These are phyloP conservation scores for Brasenia schreberi DNA, from an alignment of 164 flowering plant species.

Conservation along the genomic window DNA sequence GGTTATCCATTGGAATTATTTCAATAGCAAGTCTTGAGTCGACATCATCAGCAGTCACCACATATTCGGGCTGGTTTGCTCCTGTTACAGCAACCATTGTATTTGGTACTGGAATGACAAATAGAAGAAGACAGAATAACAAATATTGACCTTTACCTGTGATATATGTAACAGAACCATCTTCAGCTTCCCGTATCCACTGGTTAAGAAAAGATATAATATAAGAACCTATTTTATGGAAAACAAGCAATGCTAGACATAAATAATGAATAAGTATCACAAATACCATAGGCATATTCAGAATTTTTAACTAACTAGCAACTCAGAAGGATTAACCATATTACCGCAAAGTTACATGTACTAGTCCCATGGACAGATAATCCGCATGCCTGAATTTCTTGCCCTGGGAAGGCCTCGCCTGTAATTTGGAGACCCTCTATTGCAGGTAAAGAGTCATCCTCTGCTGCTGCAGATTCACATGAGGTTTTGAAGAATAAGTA, in stretches of 20 bases:
- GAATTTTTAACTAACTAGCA: no score
- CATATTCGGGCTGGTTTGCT: slow-evolving; percentile 87
- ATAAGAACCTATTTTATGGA: not conserved
- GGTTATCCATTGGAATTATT: slow-evolving; percentile 90
- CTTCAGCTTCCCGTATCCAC: slow-evolving; percentile 94
- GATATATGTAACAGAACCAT: slow-evolving; percentile 86
- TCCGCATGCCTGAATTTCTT: slow-evolving; percentile 77
- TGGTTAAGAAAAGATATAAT: slow-evolving; percentile 16
- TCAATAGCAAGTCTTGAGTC: slow-evolving; percentile 82
- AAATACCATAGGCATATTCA: not conserved
- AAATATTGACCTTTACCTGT: slow-evolving; percentile 38
- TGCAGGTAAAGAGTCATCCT: slow-evolving; percentile 88
- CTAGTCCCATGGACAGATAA: slow-evolving; percentile 92
- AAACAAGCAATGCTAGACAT: not conserved
- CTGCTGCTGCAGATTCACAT: slow-evolving; percentile 48
- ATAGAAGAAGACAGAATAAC: not conserved
- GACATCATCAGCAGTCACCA: slow-evolving; percentile 95
- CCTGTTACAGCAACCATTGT: slow-evolving; percentile 27
- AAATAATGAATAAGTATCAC: not conserved
- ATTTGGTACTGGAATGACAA: not conserved
- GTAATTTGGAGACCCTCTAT: slow-evolving; percentile 83
- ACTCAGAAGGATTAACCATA: not conserved
- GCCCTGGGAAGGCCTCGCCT: slow-evolving; percentile 89
- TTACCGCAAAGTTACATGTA: slow-evolving; percentile 91
- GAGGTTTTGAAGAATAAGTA: slow-evolving; percentile 2